Percentiles rank a stretch among this genome's conserved stretches.
phyloP scores from a whole-genome alignment of 176 grass and related monocot genomes.

The Elymus sibiricus region DNA sequence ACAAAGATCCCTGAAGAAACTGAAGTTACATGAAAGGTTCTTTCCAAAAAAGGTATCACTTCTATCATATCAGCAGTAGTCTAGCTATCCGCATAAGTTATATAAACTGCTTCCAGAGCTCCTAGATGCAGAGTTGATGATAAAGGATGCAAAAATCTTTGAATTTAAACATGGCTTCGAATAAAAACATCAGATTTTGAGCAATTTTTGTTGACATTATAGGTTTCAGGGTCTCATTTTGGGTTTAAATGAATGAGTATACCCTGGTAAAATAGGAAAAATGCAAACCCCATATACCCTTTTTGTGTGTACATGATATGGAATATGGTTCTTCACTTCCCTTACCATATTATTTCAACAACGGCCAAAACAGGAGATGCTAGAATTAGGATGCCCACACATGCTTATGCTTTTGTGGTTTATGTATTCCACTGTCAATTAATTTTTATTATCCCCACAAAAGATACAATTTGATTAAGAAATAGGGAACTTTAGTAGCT shows the following conservation, averaged over 20 bases:
- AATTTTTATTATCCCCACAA: not conserved
- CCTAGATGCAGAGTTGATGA: not conserved
- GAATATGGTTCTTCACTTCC: constrained; percentile 43
- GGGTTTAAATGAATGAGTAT: constrained; percentile 9
- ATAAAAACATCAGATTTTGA: not conserved
- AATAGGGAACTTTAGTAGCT: constrained; percentile 16
- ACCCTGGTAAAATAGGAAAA: constrained; percentile 13
- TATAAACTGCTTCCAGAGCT: not conserved
- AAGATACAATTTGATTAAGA: constrained; percentile 17
- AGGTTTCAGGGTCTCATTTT: not conserved
- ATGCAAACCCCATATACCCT: not conserved
- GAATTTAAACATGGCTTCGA: constrained; percentile 11
- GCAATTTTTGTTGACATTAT: not conserved
- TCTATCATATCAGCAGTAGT: not conserved
- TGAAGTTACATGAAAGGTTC: not conserved
- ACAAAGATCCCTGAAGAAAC: not conserved
- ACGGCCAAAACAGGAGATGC: constrained; percentile 29
- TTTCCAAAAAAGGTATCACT: not conserved
- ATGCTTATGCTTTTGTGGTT: constrained; percentile 4
- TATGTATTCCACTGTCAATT: constrained; percentile 4
- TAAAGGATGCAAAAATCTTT: not conserved
- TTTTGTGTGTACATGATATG: constrained; percentile 6
- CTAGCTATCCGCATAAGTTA: not conserved
- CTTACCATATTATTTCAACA: constrained; percentile 20
- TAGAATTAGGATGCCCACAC: not conserved